Evolutionary conservation across 176 grass and related monocot genomes (phyloP), one percentile per base, ranked within the genome.

Genomic region (Cenchrus fungigraminus): DNA sequence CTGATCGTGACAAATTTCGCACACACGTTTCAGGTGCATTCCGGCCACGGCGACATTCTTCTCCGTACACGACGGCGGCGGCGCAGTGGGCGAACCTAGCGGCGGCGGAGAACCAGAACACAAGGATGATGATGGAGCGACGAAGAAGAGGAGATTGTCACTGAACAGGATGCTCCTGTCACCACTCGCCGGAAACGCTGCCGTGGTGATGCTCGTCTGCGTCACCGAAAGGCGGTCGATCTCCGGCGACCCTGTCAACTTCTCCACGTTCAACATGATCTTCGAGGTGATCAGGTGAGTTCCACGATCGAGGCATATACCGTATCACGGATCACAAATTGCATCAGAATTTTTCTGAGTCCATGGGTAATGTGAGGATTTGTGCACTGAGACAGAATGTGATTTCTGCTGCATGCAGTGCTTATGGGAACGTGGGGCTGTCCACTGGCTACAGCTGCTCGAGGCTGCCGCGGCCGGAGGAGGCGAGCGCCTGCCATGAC

Each of bases 281-380:
- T 97, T 97, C 68, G 92, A 98, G 81, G 85, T 91, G 49, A 56
- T 86, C 34, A 95, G 95, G 92, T 93, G 61, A 60, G 52, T 7
- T 57, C 12, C 42, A 40, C 57, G 29, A 37, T 40, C 37, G 37
- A 40, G 37, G 37, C 37, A 40, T 40, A 40, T 40, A 17, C 31
- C 37, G 66, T 50, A 44, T 20, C 49, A 0, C 57, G 15, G 19
- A 9, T 60, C 57, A 8, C 19, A 9, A 3, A 22, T 60, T 60
- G 20, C 57, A 60, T 22, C 57, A 60, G 20, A 17, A 4, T 17
- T 32, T 20, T 19, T 22, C 1, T 49, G 42, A 16, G 12, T 63
- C 43, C 67, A 77, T 6, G 16, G 16, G 20, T 16, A 5, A 57
- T 10, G 10, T 4, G 16, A 14, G 9, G 25, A 73, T 20, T 19